Evolutionary conservation across 169 alveolate species (phyloP).

Genomic region (Eimeria falciformis): DNA sequence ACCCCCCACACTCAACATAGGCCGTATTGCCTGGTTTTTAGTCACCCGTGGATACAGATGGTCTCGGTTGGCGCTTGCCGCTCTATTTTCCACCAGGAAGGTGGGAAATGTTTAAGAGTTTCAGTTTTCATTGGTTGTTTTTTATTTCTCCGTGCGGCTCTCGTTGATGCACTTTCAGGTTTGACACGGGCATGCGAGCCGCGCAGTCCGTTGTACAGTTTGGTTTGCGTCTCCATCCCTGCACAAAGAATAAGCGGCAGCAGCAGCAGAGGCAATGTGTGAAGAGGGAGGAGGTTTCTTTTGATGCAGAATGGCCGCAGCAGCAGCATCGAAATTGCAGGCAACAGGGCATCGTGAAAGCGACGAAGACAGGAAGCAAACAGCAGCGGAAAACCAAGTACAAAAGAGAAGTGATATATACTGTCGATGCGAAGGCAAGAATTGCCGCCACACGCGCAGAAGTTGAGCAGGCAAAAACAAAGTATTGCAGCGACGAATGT

Average conservation of each 20-base stretch:
- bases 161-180: conserved; percentile 33
- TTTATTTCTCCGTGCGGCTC: too few species aligned
- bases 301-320: conserved; percentile 29
- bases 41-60: too few species aligned
- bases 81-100: too few species aligned
- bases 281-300: background rate
- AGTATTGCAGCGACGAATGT: conserved; percentile 58
- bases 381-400: conserved; percentile 13
- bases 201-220: conserved; percentile 74
- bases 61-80: too few species aligned
- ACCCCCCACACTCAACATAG: too few species aligned
- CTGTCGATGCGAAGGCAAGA: conserved; percentile 42
- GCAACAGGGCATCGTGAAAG: conserved; percentile 1
- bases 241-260: conserved; percentile 46
- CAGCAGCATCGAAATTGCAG: conserved; percentile 70
- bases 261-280: conserved; percentile 10
- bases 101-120: too few species aligned
- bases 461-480: conserved; percentile 45
- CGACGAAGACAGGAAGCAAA: conserved; percentile 10
- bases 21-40: too few species aligned
- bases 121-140: background rate
- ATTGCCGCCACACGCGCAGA: conserved; percentile 53
- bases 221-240: conserved; percentile 65
- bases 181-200: conserved; percentile 72
- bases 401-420: conserved; percentile 16